These are phyloP conservation scores for Colletotrichum somersetense DNA, from an alignment of 2,329 filamentous ascomycete species.

Conservation along the genomic window DNA sequence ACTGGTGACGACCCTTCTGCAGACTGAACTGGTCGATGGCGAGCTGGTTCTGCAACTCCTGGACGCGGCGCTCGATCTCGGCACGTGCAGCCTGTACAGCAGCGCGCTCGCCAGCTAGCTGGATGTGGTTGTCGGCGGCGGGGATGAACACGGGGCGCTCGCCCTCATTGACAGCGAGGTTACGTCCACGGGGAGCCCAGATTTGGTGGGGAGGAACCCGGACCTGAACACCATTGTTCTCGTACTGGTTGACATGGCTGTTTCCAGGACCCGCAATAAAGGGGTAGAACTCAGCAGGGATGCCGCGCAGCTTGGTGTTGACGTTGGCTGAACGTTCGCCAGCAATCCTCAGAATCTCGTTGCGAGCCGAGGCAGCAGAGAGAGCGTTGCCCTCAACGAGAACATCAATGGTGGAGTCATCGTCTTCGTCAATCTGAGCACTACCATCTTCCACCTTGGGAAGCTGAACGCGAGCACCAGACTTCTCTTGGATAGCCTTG, in stretches of 20 bases:
- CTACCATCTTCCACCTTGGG: constrained; percentile 80
- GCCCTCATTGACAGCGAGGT: constrained; percentile 53
- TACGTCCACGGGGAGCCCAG: constrained; percentile 63
- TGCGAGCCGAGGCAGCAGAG: constrained; percentile 84
- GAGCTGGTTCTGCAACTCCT: constrained; percentile 81
- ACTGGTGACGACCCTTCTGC: constrained; percentile 90
- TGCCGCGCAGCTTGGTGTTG: constrained; percentile 83
- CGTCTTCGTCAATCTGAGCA: constrained; percentile 71
- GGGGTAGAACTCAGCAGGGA: constrained; percentile 93
- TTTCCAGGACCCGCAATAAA: constrained; percentile 90
- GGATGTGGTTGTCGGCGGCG: constrained; percentile 83
- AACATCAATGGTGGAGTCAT: constrained; percentile 86
- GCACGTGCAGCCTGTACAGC: constrained; percentile 84
- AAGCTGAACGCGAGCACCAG: constrained; percentile 90
- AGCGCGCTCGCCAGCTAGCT: constrained; percentile 85
- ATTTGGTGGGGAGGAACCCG: constrained; percentile 86
- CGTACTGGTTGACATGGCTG: constrained; percentile 74
- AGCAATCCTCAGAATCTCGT: constrained; percentile 88
- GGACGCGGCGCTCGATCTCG: constrained; percentile 83
- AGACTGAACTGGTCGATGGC: constrained; percentile 84
- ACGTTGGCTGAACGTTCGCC: constrained; percentile 87
- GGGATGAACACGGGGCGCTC: constrained; percentile 78
- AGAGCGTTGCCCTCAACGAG: constrained; percentile 91
- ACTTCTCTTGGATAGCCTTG: constrained; percentile 88
- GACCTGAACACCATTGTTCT: constrained; percentile 82